Evolutionary conservation across 106 monocot genomes (phyloP).

Genomic region (Vanilla planifolia): DNA sequence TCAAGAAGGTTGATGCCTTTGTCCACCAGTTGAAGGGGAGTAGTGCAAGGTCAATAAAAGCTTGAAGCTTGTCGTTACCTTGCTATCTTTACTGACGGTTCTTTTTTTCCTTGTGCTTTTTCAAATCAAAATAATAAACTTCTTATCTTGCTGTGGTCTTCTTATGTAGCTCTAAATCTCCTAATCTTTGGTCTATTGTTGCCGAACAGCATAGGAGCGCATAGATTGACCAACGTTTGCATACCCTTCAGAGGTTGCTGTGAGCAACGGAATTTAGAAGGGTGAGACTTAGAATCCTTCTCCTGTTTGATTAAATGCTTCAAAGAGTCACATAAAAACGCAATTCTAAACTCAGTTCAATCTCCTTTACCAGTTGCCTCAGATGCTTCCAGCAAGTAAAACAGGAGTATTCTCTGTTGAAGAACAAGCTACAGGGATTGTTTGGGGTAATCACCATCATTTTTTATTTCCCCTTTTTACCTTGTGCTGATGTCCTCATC

Average conservation of each 20-base stretch:
- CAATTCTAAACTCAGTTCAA: neutral
- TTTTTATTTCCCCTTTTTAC: neutral
- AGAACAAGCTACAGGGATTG: slow-evolving; percentile 47
- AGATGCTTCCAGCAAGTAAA: slow-evolving; percentile 52
- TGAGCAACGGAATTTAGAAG: slow-evolving; percentile 30
- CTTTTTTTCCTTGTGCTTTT: neutral
- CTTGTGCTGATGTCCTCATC: neutral
- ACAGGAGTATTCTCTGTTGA: slow-evolving; percentile 40
- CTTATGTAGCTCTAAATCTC: neutral
- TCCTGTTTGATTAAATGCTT: neutral
- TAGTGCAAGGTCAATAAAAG: slow-evolving; percentile 84
- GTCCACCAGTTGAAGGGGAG: slow-evolving; percentile 79
- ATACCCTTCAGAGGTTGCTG: slow-evolving; percentile 44
- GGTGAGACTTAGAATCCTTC: slow-evolving; percentile 18
- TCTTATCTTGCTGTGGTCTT: neutral
- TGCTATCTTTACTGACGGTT: too few species aligned
- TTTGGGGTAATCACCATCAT: slow-evolving; percentile 28
- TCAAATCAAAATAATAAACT: neutral
- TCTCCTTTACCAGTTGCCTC: slow-evolving; percentile 35
- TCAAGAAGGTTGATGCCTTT: slow-evolving; percentile 41
- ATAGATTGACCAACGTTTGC: slow-evolving; percentile 59
- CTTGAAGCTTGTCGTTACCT: neutral
- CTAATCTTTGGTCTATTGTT: neutral
- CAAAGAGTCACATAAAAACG: too few species aligned
- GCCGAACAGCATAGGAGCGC: slow-evolving; percentile 51